Evolutionary conservation across 805 yeast species (phyloP).

Genomic region (Candida arabinofermentans): DNA sequence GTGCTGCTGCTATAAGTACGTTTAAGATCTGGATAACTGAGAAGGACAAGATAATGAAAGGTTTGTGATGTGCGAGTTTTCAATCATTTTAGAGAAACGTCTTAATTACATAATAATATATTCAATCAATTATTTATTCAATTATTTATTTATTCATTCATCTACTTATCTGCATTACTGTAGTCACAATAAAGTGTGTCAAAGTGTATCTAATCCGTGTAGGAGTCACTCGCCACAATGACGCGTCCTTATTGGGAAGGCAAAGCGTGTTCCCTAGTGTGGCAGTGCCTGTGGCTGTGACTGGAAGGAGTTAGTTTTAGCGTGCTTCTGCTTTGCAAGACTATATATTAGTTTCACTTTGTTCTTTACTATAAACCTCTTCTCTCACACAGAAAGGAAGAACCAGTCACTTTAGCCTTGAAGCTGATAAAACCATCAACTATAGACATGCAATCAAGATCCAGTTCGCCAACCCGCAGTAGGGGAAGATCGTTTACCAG

Average conservation of each 20-base stretch:
- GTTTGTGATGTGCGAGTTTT: conserved; percentile 7
- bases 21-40: conserved; percentile 29
- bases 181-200: too few species aligned
- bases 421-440: conserved; percentile 1
- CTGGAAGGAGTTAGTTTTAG: too few species aligned
- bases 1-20: conserved; percentile 30
- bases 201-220: too few species aligned
- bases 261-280: too few species aligned
- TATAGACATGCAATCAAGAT: conserved; percentile 4
- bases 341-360: too few species aligned
- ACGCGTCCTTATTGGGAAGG: too few species aligned
- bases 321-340: too few species aligned
- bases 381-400: not conserved
- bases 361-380: too few species aligned
- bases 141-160: not conserved
- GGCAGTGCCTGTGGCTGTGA: too few species aligned
- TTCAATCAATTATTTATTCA: not conserved
- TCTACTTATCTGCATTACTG: not conserved
- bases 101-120: too few species aligned
- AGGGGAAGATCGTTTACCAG: conserved; percentile 3
- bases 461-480: conserved; percentile 5
- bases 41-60: conserved; percentile 16
- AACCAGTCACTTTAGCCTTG: not conserved
- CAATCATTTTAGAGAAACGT: not conserved
- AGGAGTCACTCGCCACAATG: too few species aligned